Conservation (phyloP, 805 yeast genomes). For the Cephaloascus fragrans region DNA sequence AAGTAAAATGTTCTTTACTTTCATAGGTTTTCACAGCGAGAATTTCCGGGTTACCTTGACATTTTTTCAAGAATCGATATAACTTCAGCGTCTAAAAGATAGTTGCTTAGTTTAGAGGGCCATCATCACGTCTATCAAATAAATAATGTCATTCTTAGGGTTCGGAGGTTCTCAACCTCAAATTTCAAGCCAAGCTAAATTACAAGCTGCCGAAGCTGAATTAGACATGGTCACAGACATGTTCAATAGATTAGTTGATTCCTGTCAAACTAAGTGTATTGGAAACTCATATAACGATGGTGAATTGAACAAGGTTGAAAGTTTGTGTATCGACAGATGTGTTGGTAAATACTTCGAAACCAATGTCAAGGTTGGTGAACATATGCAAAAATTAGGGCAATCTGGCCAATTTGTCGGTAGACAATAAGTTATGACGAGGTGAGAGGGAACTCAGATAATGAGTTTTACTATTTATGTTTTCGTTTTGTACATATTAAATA, state of each 20-base stretch:
- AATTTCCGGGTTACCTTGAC: too few relatives aligned
- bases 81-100: too few relatives aligned
- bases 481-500: neutral
- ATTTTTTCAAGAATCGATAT: too few relatives aligned
- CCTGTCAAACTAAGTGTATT: conserved; percentile 85
- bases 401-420: conserved; percentile 37
- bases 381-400: conserved; percentile 38
- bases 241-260: conserved; percentile 88
- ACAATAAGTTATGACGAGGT: conserved; percentile 10
- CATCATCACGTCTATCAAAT: too few relatives aligned
- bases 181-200: conserved; percentile 62
- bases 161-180: conserved; percentile 71
- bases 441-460: neutral
- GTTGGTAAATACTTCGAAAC: conserved; percentile 92
- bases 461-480: neutral
- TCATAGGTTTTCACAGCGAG: too few relatives aligned
- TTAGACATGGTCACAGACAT: conserved; percentile 95
- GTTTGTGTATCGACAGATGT: conserved; percentile 89
- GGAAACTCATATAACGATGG: conserved; percentile 53
- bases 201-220: conserved; percentile 92
- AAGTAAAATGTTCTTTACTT: too few relatives aligned
- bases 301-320: conserved; percentile 69
- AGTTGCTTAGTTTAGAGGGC: too few relatives aligned
- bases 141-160: conserved; percentile 70
- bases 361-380: conserved; percentile 88